These are phyloP conservation scores for Coemansia sp. DNA, from an alignment of 192 early-diverging fungal species.

Conservation along the genomic window DNA sequence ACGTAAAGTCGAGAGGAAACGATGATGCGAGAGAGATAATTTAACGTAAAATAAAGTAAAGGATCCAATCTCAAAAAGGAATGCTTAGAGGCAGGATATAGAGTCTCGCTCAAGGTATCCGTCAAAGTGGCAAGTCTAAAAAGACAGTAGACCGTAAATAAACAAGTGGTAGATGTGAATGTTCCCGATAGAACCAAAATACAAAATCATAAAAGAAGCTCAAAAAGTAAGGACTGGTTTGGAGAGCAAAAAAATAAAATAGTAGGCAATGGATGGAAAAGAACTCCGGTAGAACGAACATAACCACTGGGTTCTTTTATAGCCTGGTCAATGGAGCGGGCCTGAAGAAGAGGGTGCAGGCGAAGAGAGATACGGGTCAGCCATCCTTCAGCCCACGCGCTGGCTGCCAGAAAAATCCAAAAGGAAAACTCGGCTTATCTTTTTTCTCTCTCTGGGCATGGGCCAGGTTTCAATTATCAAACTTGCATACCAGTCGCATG, in stretches of 20 bases:
- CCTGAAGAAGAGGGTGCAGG: constrained; percentile 2
- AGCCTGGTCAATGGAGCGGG: not conserved
- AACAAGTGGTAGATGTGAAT: not conserved
- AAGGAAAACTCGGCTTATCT: constrained; percentile 1
- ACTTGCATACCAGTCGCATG: not conserved
- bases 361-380: not conserved
- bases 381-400: not conserved
- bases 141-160: not conserved
- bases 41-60: not conserved
- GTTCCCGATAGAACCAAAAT: constrained; percentile 4
- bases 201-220: constrained; percentile 1
- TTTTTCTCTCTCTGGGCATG: not conserved
- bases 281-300: not conserved
- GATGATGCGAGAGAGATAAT: not conserved
- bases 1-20: not conserved
- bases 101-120: not conserved
- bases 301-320: not conserved
- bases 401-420: not conserved
- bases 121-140: not conserved
- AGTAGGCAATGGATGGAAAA: not conserved
- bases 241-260: not conserved
- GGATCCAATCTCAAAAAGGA: not conserved
- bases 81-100: not conserved
- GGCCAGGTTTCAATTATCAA: not conserved
- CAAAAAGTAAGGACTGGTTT: not conserved